Evolutionary conservation across 768 basidiomycete genomes (phyloP), one percentile per base, ranked within the genome.

Genomic region (Trametes sanguinea): DNA sequence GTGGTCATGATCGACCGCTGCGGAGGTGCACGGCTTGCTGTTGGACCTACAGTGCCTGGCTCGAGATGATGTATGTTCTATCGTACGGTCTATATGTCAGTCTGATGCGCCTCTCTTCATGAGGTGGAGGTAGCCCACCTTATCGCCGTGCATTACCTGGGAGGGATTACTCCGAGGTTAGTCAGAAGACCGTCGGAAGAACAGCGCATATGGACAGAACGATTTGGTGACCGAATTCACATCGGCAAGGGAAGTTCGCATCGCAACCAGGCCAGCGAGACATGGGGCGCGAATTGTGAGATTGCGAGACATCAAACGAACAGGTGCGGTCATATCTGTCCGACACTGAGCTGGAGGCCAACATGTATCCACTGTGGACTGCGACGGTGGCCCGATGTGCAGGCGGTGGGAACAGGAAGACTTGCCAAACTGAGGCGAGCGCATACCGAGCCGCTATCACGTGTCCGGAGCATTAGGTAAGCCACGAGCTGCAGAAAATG

Each of bases 391-490:
- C n/a, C 13, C 42, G 42, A 43, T 16, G 42, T 43, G 9, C 42
- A 14, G 42, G 8, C 5, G 48, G 51, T 44, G 48, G 57, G 57
- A 59, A 59, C 57, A 44, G 57, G 51, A 43, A 59, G n/a, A 59
- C 50, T 37, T 59, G 50, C 57, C 30, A 59, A 59, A 45, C 29
- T 6, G 16, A 27, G 57, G 29, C 42, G 2, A 27, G 8, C 37
- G 39, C 29, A 13, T 11, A 45, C 16, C 3, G 57, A 16, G 42
- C 14, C 42, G 1, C 42, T 8, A 14, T 13, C 2, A 22, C 6
- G 4, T 4, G 13, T 16, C 51, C 51, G 44, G 5, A 35, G 44
- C 40, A 59, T 4, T n/a, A 37, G 6, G 35, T 37, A 37, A 37
- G 35, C 39, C 13, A 11, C 7, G 8, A 2, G 6, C 39, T 43